Conservation (phyloP, 129 eudicot genomes). For the Smallanthus sonchifolius region DNA sequence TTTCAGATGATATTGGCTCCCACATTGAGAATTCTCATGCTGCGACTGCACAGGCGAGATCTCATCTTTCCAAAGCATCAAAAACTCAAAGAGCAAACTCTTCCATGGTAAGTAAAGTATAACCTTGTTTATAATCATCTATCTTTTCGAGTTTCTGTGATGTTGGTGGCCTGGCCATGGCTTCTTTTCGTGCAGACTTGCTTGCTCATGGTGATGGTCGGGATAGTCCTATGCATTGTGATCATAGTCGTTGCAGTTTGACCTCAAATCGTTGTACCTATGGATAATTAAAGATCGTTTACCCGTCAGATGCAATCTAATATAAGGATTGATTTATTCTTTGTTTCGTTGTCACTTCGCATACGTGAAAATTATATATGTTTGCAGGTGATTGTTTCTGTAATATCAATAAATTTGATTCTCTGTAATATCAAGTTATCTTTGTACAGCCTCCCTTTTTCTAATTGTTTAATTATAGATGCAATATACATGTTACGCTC, state of each 20-base stretch:
- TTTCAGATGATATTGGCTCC: constrained; percentile 82
- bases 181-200: constrained; percentile 40
- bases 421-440: too few relatives aligned
- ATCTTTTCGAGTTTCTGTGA: neutral
- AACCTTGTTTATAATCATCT: neutral
- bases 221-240: constrained; percentile 42
- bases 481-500: too few relatives aligned
- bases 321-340: neutral
- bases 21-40: constrained; percentile 78
- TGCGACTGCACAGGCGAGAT: constrained; percentile 81
- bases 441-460: neutral
- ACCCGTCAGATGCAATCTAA: neutral
- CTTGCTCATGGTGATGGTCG: constrained; percentile 54
- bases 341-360: constrained; percentile 10
- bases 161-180: neutral
- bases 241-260: constrained; percentile 38
- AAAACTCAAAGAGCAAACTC: constrained; percentile 88
- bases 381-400: constrained; percentile 26
- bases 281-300: neutral
- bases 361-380: constrained; percentile 13
- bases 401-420: too few relatives aligned
- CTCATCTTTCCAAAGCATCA: constrained; percentile 79
- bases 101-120: constrained; percentile 78
- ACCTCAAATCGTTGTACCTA: neutral
- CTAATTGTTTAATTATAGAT: too few relatives aligned